phyloP scores from a whole-genome alignment of 2,329 filamentous ascomycete species.

The Thermothelomyces thermophilus region DNA sequence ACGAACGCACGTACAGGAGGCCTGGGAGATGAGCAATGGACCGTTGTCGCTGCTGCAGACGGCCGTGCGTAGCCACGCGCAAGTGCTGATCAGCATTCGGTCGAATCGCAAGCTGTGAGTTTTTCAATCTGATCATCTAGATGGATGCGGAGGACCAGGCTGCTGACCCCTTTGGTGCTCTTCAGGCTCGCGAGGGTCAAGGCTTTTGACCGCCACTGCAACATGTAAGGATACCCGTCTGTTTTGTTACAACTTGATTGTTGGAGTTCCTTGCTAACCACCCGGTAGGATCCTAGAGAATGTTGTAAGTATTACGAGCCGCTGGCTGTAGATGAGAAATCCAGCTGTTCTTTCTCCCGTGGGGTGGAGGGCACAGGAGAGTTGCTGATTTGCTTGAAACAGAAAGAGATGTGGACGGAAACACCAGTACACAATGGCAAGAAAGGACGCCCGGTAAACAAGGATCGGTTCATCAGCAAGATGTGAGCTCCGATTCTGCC shows the following conservation, averaged over 20 bases:
- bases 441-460: slow-evolving; percentile 87
- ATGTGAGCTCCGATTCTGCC: slow-evolving; percentile 15
- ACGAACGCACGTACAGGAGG: slow-evolving; percentile 32
- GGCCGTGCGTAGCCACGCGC: slow-evolving; percentile 86
- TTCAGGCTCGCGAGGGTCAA: slow-evolving; percentile 77
- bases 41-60: slow-evolving; percentile 94
- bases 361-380: not conserved
- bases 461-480: slow-evolving; percentile 58
- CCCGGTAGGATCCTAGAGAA: slow-evolving; percentile 29
- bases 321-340: not conserved
- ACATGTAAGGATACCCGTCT: slow-evolving; percentile 54
- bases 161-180: slow-evolving; percentile 1
- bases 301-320: slow-evolving; percentile 20
- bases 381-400: slow-evolving; percentile 7
- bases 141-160: not conserved
- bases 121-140: not conserved
- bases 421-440: slow-evolving; percentile 80
- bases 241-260: too few species aligned
- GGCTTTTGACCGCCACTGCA: slow-evolving; percentile 97
- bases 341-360: not conserved
- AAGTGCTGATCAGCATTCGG: slow-evolving; percentile 94
- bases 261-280: slow-evolving; percentile 5
- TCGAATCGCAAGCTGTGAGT: slow-evolving; percentile 85
- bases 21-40: slow-evolving; percentile 49
- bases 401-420: slow-evolving; percentile 99